Evolutionary conservation across 106 monocot species (phyloP), one percentile per base, ranked within the genome.

Genomic region (Gastrodia elata): DNA sequence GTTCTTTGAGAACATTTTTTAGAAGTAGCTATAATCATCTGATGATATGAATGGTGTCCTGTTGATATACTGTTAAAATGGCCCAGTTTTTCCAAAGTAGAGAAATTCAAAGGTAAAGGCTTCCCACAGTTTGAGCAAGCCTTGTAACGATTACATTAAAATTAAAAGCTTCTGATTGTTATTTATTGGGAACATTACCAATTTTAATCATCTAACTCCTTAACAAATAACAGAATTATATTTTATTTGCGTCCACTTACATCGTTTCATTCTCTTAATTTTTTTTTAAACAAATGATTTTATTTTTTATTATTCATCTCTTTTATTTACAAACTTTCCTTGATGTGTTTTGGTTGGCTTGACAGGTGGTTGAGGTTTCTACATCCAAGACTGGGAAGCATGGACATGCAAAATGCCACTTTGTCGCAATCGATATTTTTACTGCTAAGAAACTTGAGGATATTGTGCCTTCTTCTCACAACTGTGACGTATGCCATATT

Each of bases 311-410:
- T 22, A 0, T 22, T 52, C 9, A 52, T 22, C 0, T 42, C 42
- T 8, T 42, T 8, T 14, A 42, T 55, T 28, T 61, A 13, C 27
- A 8, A 24, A 58, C 8, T 58, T 58, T 15, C 28, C 26, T 58
- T 58, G 24, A 58, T 58, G 28, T 11, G 11, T 61, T 61, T 13
- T 68, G 11, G 26, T 30, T 6, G 28, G n/a, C 22, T 28, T 14
- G 0, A 61, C 39, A 88, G 88, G 88, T 88, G 72, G 88, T 88
- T 35, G 88, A 88, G 73, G 88, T 88, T 78, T 88, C 88, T n/a
- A 88, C 85, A 34, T 88, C 88, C 72, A 88, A 88, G 77, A 88
- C 82, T 68, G 88, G 88, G 56, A 88, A 88, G 78, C 88, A 88
- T 39, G 88, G 88, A 34, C 85, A 88, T 80, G 88, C 88, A 16